These are phyloP conservation scores for Mycena olivaceomarginata DNA, from an alignment of 768 basidiomycete genomes.

Conservation along the genomic window DNA sequence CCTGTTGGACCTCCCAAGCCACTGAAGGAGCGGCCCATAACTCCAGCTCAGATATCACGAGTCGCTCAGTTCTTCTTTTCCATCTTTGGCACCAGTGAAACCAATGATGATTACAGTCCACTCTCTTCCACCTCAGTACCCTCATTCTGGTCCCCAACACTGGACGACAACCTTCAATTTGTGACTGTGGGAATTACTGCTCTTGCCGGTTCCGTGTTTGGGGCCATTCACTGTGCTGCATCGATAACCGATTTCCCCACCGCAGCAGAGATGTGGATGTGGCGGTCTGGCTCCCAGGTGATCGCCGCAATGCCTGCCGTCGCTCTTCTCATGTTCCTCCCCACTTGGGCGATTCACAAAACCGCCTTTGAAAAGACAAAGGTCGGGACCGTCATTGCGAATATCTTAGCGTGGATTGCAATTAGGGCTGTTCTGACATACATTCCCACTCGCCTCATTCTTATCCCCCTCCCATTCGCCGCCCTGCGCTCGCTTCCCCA, in stretches of 20 bases:
- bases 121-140: background rate
- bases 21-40: too few species aligned
- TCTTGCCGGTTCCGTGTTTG: background rate
- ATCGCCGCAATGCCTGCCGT: background rate
- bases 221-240: background rate
- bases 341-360: too few species aligned
- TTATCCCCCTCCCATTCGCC: background rate
- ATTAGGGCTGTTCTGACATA: background rate
- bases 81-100: too few species aligned
- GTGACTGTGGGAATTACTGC: too few species aligned
- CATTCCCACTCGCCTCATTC: background rate
- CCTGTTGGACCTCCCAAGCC: too few species aligned
- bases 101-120: background rate
- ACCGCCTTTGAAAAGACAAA: too few species aligned
- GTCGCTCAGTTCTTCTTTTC: too few species aligned
- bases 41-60: too few species aligned
- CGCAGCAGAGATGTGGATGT: background rate
- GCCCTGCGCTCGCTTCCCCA: background rate
- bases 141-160: background rate
- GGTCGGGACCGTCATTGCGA: background rate
- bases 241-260: background rate
- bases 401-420: background rate
- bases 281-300: background rate
- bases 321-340: background rate
- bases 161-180: background rate